Conservation (phyloP, 2,329 filamentous ascomycete genomes). For the Fusarium oxysporum region DNA sequence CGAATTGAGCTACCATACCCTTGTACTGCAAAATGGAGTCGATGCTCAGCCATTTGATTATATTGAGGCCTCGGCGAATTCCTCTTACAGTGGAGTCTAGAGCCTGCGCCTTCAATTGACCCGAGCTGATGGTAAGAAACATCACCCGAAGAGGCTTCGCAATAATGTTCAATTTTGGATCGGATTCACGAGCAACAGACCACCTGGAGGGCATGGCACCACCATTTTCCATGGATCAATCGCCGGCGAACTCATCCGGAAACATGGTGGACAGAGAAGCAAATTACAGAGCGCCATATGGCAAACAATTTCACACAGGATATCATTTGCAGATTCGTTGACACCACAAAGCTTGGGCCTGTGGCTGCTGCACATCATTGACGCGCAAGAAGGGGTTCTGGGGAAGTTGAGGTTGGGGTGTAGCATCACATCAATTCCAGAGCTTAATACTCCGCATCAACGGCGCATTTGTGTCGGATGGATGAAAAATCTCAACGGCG, state of each 20-base stretch:
- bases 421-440: conserved; percentile 11
- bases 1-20: conserved; percentile 13
- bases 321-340: conserved; percentile 23
- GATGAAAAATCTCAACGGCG: not conserved
- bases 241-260: conserved; percentile 19
- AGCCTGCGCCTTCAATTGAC: conserved; percentile 25
- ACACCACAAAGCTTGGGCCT: conserved; percentile 42
- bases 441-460: not conserved
- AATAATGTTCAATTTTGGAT: conserved; percentile 6
- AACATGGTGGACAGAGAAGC: conserved; percentile 9
- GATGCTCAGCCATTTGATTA: not conserved
- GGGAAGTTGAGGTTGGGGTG: conserved; percentile 34
- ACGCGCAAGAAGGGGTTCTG: conserved; percentile 37
- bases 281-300: conserved; percentile 32
- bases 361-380: conserved; percentile 46
- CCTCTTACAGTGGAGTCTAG: conserved; percentile 5
- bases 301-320: conserved; percentile 31
- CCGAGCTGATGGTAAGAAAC: conserved; percentile 35
- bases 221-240: conserved; percentile 18
- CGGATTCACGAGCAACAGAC: conserved; percentile 10
- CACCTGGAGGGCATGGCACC: conserved; percentile 18
- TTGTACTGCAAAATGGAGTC: conserved; percentile 22
- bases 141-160: conserved; percentile 18
- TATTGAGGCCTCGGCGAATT: conserved; percentile 14
- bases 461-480: not conserved